Base-by-base conservation (phyloP, 2,329 filamentous ascomycete species). In the Venturia carpophila region DNA sequence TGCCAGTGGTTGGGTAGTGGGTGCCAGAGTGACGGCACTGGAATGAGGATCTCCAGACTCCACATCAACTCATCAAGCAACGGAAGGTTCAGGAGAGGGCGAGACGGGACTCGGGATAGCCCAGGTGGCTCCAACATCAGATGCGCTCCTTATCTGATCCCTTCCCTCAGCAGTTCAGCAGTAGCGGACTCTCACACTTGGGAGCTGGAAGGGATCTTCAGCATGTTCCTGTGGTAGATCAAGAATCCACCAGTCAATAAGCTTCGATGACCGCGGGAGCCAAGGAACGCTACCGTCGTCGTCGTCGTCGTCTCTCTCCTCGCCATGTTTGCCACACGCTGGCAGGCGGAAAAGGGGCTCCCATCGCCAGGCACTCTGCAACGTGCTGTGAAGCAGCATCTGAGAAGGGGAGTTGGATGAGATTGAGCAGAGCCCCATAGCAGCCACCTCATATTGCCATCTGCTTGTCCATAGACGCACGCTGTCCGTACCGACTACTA, bases 171-270 rank as follows among this genome's bases (percentile, higher is more conserved):
- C 6, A 24, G 24, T 24, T 10, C 11, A 34, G 6, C 24, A 55
- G 49, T 24, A 55, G 49, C 30, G n/a, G n/a, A n/a, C n/a, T n/a
- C n/a, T n/a, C n/a, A n/a, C n/a, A n/a, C n/a, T n/a, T n/a, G n/a
- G n/a, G n/a, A 13, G 7, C 45, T 11, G 11, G 70, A 71, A 69
- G 67, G 67, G 64, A 66, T 67, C 71, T 68, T 41, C 19, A n/a
- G 10, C 34, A n/a, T 34, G 30, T 34, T 34, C 30, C 30, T 34
- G 30, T 37, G 24, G 17, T 41, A 58, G 52, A 58, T 58, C 34
- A n/a, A 58, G 52, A 27, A 6, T 47, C 5, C 52, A 58, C 27
- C 52, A 21, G 1, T 27, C 52, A 37, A 58, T 27, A 58, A 58
- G 52, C 52, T 58, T 58, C 52, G 2, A 21, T 39, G 21, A n/a